Evolutionary conservation across 2,329 filamentous ascomycete genomes (phyloP).

Genomic region (Chalaropsis thielavioides): DNA sequence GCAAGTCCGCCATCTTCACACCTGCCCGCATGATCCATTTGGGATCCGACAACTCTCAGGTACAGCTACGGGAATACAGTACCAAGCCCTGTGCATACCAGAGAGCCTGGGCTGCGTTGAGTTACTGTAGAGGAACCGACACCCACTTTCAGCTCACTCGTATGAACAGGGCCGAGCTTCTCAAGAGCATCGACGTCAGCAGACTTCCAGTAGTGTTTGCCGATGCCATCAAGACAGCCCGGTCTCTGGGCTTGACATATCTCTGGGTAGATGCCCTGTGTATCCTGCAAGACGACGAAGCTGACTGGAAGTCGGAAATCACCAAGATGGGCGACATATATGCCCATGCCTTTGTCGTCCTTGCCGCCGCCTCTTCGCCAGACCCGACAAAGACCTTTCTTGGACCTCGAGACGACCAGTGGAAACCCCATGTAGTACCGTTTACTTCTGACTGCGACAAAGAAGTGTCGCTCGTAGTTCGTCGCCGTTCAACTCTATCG

Average conservation of each 20-base stretch:
- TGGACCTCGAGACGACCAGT: constrained; percentile 8
- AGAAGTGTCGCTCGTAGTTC: constrained; percentile 6
- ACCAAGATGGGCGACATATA: constrained; percentile 19
- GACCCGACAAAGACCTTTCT: constrained; percentile 11
- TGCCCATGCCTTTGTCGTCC: constrained; percentile 18
- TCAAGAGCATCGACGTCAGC: constrained; percentile 10
- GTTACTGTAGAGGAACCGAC: constrained; percentile 17
- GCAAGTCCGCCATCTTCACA: constrained; percentile 7
- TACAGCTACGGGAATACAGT: constrained; percentile 14
- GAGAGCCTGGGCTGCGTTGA: constrained; percentile 17
- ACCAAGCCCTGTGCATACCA: constrained; percentile 10
- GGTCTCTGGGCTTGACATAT: constrained; percentile 20
- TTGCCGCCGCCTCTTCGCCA: constrained; percentile 17
- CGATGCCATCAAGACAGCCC: constrained; percentile 22
- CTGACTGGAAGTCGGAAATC: constrained; percentile 19
- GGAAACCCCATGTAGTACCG: constrained; percentile 11
- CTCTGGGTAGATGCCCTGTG: constrained; percentile 26
- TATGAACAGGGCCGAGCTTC: constrained; percentile 7
- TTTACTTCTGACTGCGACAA: background rate
- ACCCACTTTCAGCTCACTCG: constrained; percentile 12
- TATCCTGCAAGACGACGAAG: constrained; percentile 22
- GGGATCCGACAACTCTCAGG: constrained; percentile 4
- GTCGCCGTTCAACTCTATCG: constrained; percentile 11
- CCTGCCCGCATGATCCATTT: constrained; percentile 15
- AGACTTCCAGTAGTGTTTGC: constrained; percentile 20